These are phyloP conservation scores for Komagataella pseudopastoris DNA, from an alignment of 805 yeast genomes.

Conservation along the genomic window DNA sequence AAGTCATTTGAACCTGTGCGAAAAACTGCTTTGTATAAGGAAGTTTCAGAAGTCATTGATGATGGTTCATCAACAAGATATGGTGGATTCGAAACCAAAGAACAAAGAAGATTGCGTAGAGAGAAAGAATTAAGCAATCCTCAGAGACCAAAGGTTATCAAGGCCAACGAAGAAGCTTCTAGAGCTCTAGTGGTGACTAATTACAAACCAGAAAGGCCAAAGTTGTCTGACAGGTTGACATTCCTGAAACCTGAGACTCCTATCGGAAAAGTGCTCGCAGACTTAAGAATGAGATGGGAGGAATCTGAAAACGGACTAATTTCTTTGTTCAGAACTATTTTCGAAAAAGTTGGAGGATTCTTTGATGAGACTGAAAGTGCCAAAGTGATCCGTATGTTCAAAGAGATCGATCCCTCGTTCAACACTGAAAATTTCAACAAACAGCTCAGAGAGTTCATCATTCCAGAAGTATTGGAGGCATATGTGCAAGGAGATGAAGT, in stretches of 20 bases:
- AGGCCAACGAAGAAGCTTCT: constrained; percentile 74
- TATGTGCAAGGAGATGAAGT: constrained; percentile 83
- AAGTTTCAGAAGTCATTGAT: constrained; percentile 76
- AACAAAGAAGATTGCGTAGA: constrained; percentile 64
- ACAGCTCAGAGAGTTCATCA: constrained; percentile 80
- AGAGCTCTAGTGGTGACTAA: constrained; percentile 72
- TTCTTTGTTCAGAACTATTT: constrained; percentile 62
- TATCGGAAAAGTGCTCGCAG: constrained; percentile 50
- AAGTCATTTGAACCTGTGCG: constrained; percentile 88
- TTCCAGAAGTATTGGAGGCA: constrained; percentile 93
- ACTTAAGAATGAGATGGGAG: constrained; percentile 66
- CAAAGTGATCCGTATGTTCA: constrained; percentile 76
- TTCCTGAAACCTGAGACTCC: constrained; percentile 53
- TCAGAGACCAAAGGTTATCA: constrained; percentile 50
- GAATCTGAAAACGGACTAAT: constrained; percentile 90
- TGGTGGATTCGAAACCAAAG: constrained; percentile 86
- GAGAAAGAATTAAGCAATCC: constrained; percentile 48
- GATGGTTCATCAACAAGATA: constrained; percentile 83
- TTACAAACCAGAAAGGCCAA: constrained; percentile 59
- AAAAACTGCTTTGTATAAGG: constrained; percentile 79
- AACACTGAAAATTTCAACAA: constrained; percentile 63
- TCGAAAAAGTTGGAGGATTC: constrained; percentile 73
- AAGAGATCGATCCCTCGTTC: constrained; percentile 82
- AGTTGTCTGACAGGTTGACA: constrained; percentile 50
- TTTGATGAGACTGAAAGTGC: constrained; percentile 96